Conservation (phyloP, 2,329 filamentous ascomycete genomes). For the Calonectria pseudoreteaudii region DNA sequence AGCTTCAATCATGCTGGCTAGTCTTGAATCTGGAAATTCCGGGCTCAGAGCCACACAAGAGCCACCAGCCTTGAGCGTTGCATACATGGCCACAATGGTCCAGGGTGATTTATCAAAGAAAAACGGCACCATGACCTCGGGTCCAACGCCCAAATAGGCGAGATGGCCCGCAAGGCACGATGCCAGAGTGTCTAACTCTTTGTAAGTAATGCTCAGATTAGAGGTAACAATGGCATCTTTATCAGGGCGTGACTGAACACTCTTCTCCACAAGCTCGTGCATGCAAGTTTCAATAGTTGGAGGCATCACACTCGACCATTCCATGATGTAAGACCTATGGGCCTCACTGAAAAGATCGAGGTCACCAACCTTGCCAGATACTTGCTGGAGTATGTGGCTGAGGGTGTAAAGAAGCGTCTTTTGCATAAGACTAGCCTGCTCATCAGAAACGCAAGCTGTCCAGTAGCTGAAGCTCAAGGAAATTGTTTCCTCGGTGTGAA, state of each 20-base stretch:
- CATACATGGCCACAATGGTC: background rate
- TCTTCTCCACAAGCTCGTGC: background rate
- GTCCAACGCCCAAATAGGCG: background rate
- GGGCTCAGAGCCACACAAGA: background rate
- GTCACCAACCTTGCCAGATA: background rate
- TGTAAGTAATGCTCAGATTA: background rate
- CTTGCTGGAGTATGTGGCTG: background rate
- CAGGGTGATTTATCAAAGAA: background rate
- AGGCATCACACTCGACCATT: background rate
- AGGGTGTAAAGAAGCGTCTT: background rate
- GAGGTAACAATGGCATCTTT: background rate
- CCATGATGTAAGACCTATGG: background rate
- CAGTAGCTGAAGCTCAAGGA: background rate
- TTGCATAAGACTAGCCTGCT: background rate
- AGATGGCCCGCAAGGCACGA: background rate
- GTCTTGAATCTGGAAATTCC: background rate
- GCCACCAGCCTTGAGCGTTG: background rate
- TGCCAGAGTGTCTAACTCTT: background rate
- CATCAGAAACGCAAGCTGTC: background rate
- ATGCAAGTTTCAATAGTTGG: background rate
- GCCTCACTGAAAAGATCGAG: background rate
- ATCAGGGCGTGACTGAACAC: background rate
- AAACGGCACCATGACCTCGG: background rate
- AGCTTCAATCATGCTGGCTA: background rate
- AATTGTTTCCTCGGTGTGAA: background rate